Base-by-base conservation (phyloP, 306 rosid species). In the Castanea sativa region DNA sequence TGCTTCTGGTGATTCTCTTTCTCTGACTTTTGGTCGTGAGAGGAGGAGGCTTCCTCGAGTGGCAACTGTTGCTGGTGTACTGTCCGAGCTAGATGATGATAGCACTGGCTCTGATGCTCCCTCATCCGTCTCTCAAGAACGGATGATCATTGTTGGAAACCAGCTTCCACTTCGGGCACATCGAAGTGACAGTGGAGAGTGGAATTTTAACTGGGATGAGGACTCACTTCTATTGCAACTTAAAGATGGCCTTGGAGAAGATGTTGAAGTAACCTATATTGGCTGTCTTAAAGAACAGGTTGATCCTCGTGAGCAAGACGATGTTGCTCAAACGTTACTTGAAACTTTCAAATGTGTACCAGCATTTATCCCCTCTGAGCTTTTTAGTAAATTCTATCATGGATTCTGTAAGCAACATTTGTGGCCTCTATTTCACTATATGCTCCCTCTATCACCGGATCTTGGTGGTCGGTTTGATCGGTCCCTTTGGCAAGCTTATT, bases 371-470 rank as follows among this genome's bases (percentile, higher is more conserved):
- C 92, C 94, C 53, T 88, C 93, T 2, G 94, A 88, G n/a, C 94
- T 91, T 63, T 93, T 91, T 71, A 91, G 63, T 71, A 93, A 91
- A 79, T 93, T 93, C 90, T 93, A 93, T 77, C 98, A 90, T 80
- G 98, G 97, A 49, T 93, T 93, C 85, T 93, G 98, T 83, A 93
- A 93, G 69, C 98, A 93, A 71, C 92, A 93, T 69, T 76, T 93
- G 5, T 91, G 98, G 98, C 97, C 98, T 68, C 76, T 93, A 61
- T 93, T 93, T 86, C 98, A 93, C 78, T 93, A 93, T 87, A 91
- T 93, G 98, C 97, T 91, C 82, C 98, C 98, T 7, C 70, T 93
- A 5, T 91, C 94, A 6, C 94, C 97, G 6, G 94, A 91, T 83
- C 97, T 91, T 56, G 97, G 98, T 8, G 98, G 94, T 21, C 81